Conservation (phyloP, 768 basidiomycete species). For the Cystofilobasidium macerans region DNA sequence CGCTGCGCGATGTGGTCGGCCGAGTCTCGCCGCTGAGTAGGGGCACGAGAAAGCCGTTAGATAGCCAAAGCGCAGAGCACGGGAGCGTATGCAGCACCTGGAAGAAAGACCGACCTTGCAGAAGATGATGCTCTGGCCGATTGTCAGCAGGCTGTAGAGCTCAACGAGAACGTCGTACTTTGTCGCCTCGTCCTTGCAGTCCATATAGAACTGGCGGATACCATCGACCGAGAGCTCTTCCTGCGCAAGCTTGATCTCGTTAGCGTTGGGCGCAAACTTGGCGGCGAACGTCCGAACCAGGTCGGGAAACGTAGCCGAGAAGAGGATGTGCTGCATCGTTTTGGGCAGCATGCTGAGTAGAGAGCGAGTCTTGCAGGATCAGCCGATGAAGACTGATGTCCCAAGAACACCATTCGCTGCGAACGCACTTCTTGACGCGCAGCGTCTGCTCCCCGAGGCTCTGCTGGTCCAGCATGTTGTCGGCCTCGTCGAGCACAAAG, state of each 20-base stretch:
- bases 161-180: conserved; percentile 93
- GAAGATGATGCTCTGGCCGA: conserved; percentile 98
- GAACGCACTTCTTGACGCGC: conserved; percentile 75
- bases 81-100: neutral
- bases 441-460: conserved; percentile 80
- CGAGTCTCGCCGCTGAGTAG: conserved; percentile 63
- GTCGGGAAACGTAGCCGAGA: conserved; percentile 97
- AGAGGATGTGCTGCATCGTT: conserved; percentile 69
- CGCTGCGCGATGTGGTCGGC: conserved; percentile 83
- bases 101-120: conserved; percentile 55
- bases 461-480: conserved; percentile 95
- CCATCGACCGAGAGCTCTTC: conserved; percentile 89
- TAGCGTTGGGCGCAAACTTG: conserved; percentile 85
- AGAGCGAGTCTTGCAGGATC: no score
- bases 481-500: conserved; percentile 94
- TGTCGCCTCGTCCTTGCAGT: conserved; percentile 77
- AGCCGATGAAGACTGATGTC: no score
- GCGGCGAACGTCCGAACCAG: conserved; percentile 80
- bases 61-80: neutral
- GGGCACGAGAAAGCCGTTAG: neutral
- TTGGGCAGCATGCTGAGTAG: conserved; percentile 35
- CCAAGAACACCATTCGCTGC: neutral
- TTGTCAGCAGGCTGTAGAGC: conserved; percentile 77
- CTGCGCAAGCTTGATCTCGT: conserved; percentile 89
- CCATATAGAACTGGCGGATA: conserved; percentile 96